Evolutionary conservation across 1,139 yeast species (phyloP), one percentile per base, ranked within the genome.

Genomic region (Sugiyamaella sp.): DNA sequence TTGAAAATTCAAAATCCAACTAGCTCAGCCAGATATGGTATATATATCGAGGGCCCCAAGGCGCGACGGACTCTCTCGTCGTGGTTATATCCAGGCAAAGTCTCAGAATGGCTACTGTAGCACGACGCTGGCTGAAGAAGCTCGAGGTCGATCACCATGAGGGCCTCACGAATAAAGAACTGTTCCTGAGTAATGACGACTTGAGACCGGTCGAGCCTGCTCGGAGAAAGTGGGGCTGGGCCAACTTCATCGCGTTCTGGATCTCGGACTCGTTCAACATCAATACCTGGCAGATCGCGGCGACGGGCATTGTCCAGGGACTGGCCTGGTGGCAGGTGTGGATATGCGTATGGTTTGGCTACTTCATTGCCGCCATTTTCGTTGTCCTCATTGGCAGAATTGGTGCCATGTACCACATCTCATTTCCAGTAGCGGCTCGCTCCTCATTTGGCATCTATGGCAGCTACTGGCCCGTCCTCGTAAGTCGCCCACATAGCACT

Each of bases 401-500:
- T 46, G 95, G 95, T 65, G 75, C 88, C 2, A 76, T 77, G 59
- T 85, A 87, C 64, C 93, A 86, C 64, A 76, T 86, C 56, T 81
- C 89, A 0, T 87, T 87, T 75, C 95, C 95, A 1, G 88, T 87
- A 20, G 78, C 85, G 14, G 80, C 82, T 22, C 75, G 95, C 63
- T 79, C 89, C 1, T 72, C 89, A 1, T 87, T 86, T 72, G 96
- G 96, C 57, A 79, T 85, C 21, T 86, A 81, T 74, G 90, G 91
- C 41, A 80, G 89, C 0, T 72, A 86, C 53, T 85, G 93, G 90
- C 91, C 93, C 2, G 80, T 88, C 54, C 65, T 87, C 45, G 42
- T 39, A 21, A 39, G 42, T 39, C 8, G 19, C n/a, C n/a, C n/a
- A n/a, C n/a, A n/a, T n/a, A n/a, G n/a, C n/a, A n/a, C n/a, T n/a